Evolutionary conservation across 2,329 filamentous ascomycete species (phyloP).

Genomic region (Gremmenia infestans): DNA sequence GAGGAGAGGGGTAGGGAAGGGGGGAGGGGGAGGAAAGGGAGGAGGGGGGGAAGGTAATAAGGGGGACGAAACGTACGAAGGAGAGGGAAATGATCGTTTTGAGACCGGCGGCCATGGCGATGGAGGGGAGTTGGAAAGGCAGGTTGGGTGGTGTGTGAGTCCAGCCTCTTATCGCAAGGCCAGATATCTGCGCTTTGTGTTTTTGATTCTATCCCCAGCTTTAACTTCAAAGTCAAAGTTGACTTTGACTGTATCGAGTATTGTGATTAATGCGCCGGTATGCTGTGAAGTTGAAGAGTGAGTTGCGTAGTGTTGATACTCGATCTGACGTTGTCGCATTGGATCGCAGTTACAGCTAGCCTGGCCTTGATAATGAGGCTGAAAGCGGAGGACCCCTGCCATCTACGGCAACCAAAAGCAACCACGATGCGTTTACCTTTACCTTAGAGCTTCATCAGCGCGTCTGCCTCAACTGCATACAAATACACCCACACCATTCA

Average conservation of each 20-base stretch:
- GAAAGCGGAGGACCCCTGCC: neutral
- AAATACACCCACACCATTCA: slow-evolving; percentile 1
- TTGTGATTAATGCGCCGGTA: no score
- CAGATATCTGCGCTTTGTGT: neutral
- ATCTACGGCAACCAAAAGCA: slow-evolving; percentile 8
- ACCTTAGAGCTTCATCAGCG: slow-evolving; percentile 29
- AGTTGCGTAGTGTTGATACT: no score
- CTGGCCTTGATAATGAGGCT: slow-evolving; percentile 13
- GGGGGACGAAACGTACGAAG: slow-evolving; percentile 58
- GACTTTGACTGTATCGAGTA: no score
- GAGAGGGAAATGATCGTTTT: slow-evolving; percentile 99
- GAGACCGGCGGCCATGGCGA: slow-evolving; percentile 70
- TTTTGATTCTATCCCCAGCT: neutral
- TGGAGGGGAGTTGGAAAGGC: slow-evolving; percentile 1
- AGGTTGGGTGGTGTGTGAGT: neutral
- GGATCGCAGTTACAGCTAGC: slow-evolving; percentile 11
- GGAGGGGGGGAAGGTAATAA: neutral
- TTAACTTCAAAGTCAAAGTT: no score
- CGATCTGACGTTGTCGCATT: no score
- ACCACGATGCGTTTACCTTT: slow-evolving; percentile 14
- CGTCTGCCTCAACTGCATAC: slow-evolving; percentile 24
- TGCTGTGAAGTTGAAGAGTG: no score
- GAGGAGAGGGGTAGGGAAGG: neutral
- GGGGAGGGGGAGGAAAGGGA: neutral
- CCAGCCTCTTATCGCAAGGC: slow-evolving; percentile 2